A percentile compares a stretch with the other conserved stretches of the same genome.
These are phyloP conservation scores for Stagonosporopsis chrysanthemi DNA, from an alignment of 2,329 filamentous ascomycete genomes.

Conservation along the genomic window DNA sequence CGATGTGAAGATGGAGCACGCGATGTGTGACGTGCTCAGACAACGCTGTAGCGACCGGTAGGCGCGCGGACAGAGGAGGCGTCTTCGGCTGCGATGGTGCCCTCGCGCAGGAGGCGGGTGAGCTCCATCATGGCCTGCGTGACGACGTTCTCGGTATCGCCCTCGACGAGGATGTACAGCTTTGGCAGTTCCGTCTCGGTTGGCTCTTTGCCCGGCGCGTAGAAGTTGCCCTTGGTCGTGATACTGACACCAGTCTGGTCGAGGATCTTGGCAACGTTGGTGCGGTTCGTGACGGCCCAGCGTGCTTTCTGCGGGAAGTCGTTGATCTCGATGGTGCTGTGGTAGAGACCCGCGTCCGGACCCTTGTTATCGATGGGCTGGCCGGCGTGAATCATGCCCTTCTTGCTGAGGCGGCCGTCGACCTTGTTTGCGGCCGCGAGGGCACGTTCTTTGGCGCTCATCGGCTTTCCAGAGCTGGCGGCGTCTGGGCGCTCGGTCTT, in stretches of 20 bases:
- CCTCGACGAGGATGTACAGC: slow-evolving; percentile 96
- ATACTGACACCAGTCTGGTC: slow-evolving; percentile 95
- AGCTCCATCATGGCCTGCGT: slow-evolving; percentile 90
- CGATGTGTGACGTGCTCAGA: slow-evolving; percentile 19
- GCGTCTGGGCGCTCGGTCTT: slow-evolving; percentile 67
- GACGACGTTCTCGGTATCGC: slow-evolving; percentile 92
- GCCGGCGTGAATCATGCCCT: slow-evolving; percentile 86
- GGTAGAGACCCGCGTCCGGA: slow-evolving; percentile 94
- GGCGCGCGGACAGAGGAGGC: slow-evolving; percentile 78
- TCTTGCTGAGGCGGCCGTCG: slow-evolving; percentile 86
- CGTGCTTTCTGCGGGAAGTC: slow-evolving; percentile 98
- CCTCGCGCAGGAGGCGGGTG: slow-evolving; percentile 86
- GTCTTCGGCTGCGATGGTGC: slow-evolving; percentile 86
- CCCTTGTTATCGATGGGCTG: slow-evolving; percentile 99
- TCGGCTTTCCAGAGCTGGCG: slow-evolving; percentile 64
- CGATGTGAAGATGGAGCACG: neutral
- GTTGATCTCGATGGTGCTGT: slow-evolving; percentile 98
- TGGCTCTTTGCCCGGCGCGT: slow-evolving; percentile 81
- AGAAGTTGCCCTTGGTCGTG: slow-evolving; percentile 95
- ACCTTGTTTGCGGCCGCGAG: slow-evolving; percentile 91
- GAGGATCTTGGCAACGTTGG: slow-evolving; percentile 97
- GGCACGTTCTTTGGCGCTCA: slow-evolving; percentile 73
- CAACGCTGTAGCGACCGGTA: slow-evolving; percentile 83
- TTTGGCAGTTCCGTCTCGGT: slow-evolving; percentile 79
- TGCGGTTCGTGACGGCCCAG: slow-evolving; percentile 98